A percentile compares a stretch with the other conserved stretches of the same genome.
Conservation (phyloP, 371 early-diverging fungal genomes). For the Mortierella sp. region DNA sequence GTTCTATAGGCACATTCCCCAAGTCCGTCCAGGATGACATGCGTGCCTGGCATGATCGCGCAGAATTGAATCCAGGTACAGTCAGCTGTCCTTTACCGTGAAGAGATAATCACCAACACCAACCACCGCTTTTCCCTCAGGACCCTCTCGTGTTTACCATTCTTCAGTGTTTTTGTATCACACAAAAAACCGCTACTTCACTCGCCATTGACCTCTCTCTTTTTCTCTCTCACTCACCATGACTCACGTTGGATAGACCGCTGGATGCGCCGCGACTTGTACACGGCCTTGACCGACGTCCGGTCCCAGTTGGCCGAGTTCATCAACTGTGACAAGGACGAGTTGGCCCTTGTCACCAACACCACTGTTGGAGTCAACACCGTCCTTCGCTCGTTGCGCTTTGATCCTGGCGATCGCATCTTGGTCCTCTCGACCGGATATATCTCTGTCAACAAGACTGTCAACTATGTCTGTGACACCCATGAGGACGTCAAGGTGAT, state of each 20-base stretch:
- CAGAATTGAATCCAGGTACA: constrained; percentile 33
- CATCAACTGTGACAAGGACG: constrained; percentile 59
- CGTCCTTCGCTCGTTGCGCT: constrained; percentile 58
- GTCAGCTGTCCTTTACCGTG: not conserved
- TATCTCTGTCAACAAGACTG: constrained; percentile 59
- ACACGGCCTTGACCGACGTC: constrained; percentile 18
- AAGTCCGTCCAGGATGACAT: constrained; percentile 38
- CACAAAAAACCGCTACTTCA: constrained; percentile 7
- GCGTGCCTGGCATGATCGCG: constrained; percentile 20
- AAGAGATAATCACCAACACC: no score
- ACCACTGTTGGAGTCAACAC: constrained; percentile 61
- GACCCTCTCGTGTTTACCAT: not conserved
- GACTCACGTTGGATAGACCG: not conserved
- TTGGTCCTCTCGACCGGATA: constrained; percentile 62
- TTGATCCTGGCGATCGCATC: constrained; percentile 60
- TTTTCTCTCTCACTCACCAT: constrained; percentile 45
- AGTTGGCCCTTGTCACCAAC: constrained; percentile 62
- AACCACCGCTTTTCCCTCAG: no score
- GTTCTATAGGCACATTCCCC: constrained; percentile 48
- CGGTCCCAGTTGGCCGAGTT: constrained; percentile 43
- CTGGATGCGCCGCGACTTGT: constrained; percentile 31
- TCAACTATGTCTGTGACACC: constrained; percentile 58
- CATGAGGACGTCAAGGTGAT: constrained; percentile 38
- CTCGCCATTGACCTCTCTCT: constrained; percentile 58
- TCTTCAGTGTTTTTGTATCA: not conserved